Conservation (phyloP, 129 eudicot species). For the sunflower (Helianthus annuus) region DNA sequence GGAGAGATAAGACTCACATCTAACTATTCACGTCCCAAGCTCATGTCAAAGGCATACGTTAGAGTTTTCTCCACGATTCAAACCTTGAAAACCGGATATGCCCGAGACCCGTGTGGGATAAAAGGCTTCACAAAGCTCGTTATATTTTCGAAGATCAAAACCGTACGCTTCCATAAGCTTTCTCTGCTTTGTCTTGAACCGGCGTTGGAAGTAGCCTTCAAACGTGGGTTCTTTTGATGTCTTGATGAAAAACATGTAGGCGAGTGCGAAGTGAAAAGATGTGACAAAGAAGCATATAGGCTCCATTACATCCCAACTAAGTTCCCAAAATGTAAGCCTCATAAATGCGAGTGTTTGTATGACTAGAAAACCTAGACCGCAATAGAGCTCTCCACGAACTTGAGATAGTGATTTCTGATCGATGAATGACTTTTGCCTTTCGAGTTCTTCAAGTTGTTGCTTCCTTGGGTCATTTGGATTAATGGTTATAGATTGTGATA, state of each 20-base stretch:
- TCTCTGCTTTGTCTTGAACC: conserved; percentile 67
- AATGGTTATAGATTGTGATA: conserved; percentile 43
- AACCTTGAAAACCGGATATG: neutral
- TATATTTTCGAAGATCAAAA: conserved; percentile 56
- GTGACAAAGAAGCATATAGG: conserved; percentile 85
- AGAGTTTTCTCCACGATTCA: conserved; percentile 21
- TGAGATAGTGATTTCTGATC: conserved; percentile 52
- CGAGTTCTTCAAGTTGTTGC: conserved; percentile 49
- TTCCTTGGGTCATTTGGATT: conserved; percentile 77
- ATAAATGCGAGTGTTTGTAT: conserved; percentile 71
- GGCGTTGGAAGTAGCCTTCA: conserved; percentile 69
- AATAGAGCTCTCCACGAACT: conserved; percentile 63
- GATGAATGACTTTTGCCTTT: conserved; percentile 53
- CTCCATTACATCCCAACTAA: conserved; percentile 95
- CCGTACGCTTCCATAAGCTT: conserved; percentile 55
- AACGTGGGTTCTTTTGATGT: conserved; percentile 85
- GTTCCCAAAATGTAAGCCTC: conserved; percentile 90
- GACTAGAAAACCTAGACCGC: conserved; percentile 66
- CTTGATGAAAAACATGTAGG: conserved; percentile 65
- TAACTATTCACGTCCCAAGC: conserved; percentile 23
- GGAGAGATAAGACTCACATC: conserved; percentile 15
- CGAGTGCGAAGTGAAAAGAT: conserved; percentile 69
- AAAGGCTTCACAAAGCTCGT: conserved; percentile 51
- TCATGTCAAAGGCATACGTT: neutral
- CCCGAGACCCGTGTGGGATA: conserved; percentile 26